These are phyloP conservation scores for Ceratobasidium sp. DNA, from an alignment of 1,284 basidiomycete genomes.

Conservation along the genomic window DNA sequence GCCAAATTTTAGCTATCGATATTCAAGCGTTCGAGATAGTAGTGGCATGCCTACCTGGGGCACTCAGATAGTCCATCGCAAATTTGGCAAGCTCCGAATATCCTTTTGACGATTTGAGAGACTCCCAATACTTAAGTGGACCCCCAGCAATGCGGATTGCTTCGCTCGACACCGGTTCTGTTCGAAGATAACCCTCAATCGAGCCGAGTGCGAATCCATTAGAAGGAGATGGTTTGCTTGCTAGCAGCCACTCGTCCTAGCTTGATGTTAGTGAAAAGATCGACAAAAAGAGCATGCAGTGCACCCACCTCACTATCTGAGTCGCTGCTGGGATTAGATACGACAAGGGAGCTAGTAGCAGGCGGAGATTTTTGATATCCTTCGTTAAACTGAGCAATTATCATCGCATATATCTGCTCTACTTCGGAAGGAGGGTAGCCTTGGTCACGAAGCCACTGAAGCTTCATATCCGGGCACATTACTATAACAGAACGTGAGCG, in stretches of 20 bases:
- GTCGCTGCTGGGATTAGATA: background rate
- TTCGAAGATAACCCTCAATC: constrained; percentile 4
- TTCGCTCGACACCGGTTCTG: constrained; percentile 3
- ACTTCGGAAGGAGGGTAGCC: background rate
- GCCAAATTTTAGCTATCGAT: background rate
- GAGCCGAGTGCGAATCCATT: background rate
- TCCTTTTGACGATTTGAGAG: background rate
- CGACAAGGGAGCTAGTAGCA: background rate
- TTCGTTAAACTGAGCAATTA: background rate
- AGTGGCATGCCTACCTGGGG: constrained; percentile 10
- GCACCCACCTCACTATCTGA: background rate
- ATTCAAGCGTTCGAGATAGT: background rate
- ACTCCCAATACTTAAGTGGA: constrained; percentile 14
- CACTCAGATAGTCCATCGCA: constrained; percentile 24
- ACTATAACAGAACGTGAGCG: background rate
- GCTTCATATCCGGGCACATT: constrained; percentile 9
- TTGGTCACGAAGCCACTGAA: background rate
- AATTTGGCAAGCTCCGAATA: background rate
- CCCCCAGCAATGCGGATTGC: constrained; percentile 14
- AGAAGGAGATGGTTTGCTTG: background rate
- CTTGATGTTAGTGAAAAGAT: background rate
- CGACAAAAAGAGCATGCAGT: background rate
- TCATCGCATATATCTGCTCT: background rate
- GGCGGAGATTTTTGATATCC: too few relatives aligned
- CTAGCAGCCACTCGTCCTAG: constrained; percentile 8